phyloP scores from a whole-genome alignment of 768 basidiomycete species.

The Leccinum rimulosum region DNA sequence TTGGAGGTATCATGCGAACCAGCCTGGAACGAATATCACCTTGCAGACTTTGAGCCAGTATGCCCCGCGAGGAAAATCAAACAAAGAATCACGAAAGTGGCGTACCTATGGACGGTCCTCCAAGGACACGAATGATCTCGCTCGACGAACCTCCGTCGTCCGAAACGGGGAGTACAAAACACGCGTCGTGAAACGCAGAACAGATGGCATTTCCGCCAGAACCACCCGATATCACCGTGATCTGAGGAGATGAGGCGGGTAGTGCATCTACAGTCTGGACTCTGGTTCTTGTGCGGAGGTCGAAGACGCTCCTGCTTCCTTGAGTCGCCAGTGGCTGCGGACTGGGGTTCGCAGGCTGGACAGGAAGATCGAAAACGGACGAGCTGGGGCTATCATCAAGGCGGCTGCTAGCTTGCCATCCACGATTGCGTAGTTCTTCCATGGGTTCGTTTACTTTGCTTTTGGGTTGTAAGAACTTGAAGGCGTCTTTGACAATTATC shows the following conservation, averaged over 20 bases:
- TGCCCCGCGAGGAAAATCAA: conserved; percentile 7
- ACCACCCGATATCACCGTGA: conserved; percentile 86
- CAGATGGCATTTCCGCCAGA: conserved; percentile 93
- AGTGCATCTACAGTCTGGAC: conserved; percentile 4
- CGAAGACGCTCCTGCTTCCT: conserved; percentile 4
- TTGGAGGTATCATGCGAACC: conserved; percentile 78
- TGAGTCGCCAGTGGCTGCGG: conserved; percentile 21
- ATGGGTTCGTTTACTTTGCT: conserved; percentile 2
- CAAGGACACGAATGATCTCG: conserved; percentile 90
- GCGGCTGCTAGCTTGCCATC: conserved; percentile 2
- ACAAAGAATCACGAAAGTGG: conserved; percentile 12
- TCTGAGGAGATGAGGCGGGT: conserved; percentile 37
- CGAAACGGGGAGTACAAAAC: conserved; percentile 88
- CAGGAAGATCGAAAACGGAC: conserved; percentile 73
- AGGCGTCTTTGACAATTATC: not conserved
- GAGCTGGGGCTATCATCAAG: conserved; percentile 57
- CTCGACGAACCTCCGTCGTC: conserved; percentile 96
- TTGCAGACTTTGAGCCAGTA: conserved; percentile 27
- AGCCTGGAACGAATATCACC: conserved; percentile 89
- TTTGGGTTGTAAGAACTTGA: not conserved
- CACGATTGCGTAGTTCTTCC: conserved; percentile 14
- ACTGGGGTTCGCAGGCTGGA: conserved; percentile 32
- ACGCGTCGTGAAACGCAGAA: conserved; percentile 72
- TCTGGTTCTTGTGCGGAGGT: conserved; percentile 4
- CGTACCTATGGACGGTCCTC: conserved; percentile 80